Conservation (phyloP, 2,329 filamentous ascomycete species). For the Rutstroemia sp. region DNA sequence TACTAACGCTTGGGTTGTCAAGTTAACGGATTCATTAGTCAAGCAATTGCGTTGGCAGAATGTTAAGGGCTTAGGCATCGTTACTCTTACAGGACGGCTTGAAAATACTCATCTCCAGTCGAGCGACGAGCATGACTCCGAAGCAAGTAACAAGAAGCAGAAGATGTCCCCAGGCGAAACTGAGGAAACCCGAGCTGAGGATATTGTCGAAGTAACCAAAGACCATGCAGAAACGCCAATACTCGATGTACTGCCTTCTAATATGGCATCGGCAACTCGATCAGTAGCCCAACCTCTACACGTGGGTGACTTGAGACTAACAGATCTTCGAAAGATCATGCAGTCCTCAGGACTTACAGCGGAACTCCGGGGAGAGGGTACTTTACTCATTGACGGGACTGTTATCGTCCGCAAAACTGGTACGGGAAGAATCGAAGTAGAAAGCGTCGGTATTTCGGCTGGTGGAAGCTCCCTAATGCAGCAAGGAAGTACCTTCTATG, state of each 20-base stretch:
- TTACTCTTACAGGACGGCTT: constrained; percentile 77
- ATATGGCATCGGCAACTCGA: constrained; percentile 63
- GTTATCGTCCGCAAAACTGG: constrained; percentile 85
- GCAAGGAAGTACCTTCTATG: constrained; percentile 66
- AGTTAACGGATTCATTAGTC: constrained; percentile 76
- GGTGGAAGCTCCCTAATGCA: constrained; percentile 34
- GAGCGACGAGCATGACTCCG: constrained; percentile 30
- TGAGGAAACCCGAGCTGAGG: constrained; percentile 24
- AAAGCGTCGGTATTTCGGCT: constrained; percentile 57
- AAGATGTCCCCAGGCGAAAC: constrained; percentile 38
- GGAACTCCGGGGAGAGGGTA: constrained; percentile 90
- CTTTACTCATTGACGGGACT: constrained; percentile 76
- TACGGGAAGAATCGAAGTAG: constrained; percentile 81
- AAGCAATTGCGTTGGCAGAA: constrained; percentile 92
- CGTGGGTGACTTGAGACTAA: constrained; percentile 84
- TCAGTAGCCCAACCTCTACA: constrained; percentile 82
- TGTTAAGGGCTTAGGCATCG: constrained; percentile 80
- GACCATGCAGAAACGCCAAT: constrained; percentile 21
- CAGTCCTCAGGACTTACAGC: constrained; percentile 74
- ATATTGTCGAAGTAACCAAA: constrained; percentile 15
- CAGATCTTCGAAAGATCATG: constrained; percentile 81
- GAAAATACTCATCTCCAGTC: constrained; percentile 42
- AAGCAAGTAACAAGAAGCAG: constrained; percentile 38
- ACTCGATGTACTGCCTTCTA: constrained; percentile 44
- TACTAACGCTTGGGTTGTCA: constrained; percentile 95